Conservation (phyloP, 108 stramenopile species). For the Fragilariopsis cylindrus region DNA sequence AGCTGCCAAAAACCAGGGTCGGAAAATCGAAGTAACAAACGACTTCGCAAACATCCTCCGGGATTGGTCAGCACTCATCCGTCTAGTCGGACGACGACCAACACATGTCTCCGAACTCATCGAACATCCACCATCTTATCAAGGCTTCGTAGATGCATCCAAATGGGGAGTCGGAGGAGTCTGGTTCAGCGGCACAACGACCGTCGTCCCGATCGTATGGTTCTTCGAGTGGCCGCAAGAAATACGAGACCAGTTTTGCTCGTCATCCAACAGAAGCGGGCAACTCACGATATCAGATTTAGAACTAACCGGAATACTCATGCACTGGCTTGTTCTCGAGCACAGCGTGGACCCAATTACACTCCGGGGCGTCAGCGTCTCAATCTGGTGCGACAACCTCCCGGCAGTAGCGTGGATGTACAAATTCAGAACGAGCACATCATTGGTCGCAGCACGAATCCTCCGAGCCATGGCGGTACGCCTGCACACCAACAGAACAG, state of each 20-base stretch:
- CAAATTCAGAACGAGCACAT: background rate
- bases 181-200: background rate
- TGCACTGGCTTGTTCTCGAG: background rate
- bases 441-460: background rate
- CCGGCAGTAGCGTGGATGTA: background rate
- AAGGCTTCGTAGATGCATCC: background rate
- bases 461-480: background rate
- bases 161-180: background rate
- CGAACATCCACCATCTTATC: background rate
- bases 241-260: background rate
- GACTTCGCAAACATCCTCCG: background rate
- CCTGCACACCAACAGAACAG: no score
- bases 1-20: background rate
- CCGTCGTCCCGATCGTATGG: background rate
- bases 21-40: background rate
- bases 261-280: background rate
- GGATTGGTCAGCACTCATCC: background rate
- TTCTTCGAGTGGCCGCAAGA: background rate
- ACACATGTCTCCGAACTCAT: background rate
- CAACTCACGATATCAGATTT: background rate
- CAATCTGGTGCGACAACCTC: conserved; percentile 1
- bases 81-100: background rate
- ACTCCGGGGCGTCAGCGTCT: background rate
- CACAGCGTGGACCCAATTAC: background rate
- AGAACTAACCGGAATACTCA: background rate